Conservation (phyloP, 495 filamentous ascomycete species). For the Ramalina peruviana region DNA sequence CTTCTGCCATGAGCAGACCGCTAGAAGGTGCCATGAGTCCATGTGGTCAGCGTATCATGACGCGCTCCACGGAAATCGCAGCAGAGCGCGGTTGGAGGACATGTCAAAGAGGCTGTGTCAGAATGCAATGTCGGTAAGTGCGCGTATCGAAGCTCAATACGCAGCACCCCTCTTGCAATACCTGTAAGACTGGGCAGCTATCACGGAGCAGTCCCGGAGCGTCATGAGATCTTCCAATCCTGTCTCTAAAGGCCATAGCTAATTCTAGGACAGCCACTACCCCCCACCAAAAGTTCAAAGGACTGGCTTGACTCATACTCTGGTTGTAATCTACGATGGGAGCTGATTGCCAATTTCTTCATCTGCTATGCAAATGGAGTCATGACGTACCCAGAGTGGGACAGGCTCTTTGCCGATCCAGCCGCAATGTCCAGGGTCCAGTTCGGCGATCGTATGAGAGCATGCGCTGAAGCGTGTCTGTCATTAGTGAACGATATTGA, state of each 20-base stretch:
- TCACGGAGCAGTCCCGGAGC: too few relatives aligned
- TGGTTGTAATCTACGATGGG: constrained; percentile 43
- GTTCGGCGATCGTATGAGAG: constrained; percentile 21
- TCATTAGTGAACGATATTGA: constrained; percentile 33
- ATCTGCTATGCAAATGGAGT: constrained; percentile 31
- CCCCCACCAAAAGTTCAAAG: not conserved
- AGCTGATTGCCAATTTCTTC: constrained; percentile 41
- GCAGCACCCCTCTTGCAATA: too few relatives aligned
- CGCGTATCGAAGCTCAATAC: too few relatives aligned
- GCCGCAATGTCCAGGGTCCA: constrained; percentile 21
- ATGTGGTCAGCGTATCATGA: constrained; percentile 2
- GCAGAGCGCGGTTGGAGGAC: constrained; percentile 10
- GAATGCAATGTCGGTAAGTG: not conserved
- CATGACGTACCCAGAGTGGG: constrained; percentile 25
- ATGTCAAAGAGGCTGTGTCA: constrained; percentile 4
- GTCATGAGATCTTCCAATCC: too few relatives aligned
- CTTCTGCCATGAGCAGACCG: not conserved
- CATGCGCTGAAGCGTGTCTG: constrained; percentile 30
- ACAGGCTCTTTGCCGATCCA: constrained; percentile 19
- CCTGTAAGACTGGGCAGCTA: too few relatives aligned
- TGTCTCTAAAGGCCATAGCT: too few relatives aligned
- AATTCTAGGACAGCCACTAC: not conserved
- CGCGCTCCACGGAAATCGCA: not conserved
- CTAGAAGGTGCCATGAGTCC: not conserved
- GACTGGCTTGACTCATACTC: constrained; percentile 32